Conservation (phyloP, 305 asterid species). For the Fraxinus sp. region DNA sequence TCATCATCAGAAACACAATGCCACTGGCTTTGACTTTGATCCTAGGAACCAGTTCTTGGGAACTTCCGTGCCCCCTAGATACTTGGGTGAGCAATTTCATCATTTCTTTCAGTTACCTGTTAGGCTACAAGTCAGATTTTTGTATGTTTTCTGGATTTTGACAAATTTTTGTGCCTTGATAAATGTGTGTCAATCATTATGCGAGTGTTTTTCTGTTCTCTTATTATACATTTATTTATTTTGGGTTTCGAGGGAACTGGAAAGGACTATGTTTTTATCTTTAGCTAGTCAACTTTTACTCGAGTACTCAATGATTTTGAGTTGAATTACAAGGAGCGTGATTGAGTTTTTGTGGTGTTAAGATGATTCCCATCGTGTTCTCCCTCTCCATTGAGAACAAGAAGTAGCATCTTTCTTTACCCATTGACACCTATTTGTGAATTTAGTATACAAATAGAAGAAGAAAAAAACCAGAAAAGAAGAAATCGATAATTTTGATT, state of each 20-base stretch:
- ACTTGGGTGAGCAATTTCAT: constrained; percentile 24
- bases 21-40: constrained; percentile 37
- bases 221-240: neutral
- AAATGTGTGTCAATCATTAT: neutral
- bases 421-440: neutral
- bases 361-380: neutral
- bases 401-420: neutral
- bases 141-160: neutral
- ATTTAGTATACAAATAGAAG: neutral
- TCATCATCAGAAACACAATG: constrained; percentile 27
- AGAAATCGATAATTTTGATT: neutral
- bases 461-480: neutral
- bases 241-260: neutral
- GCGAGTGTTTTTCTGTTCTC: neutral
- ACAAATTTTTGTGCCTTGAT: neutral
- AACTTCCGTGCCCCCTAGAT: constrained; percentile 13
- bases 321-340: neutral
- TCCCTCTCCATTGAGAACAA: neutral
- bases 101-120: neutral
- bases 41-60: constrained; percentile 44
- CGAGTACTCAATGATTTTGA: neutral
- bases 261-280: neutral
- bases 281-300: neutral
- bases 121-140: neutral
- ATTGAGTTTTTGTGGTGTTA: neutral